Percentiles rank a stretch among this genome's conserved stretches.
phyloP scores from a whole-genome alignment of 2,329 filamentous ascomycete genomes.

The Leptographium procerum region DNA sequence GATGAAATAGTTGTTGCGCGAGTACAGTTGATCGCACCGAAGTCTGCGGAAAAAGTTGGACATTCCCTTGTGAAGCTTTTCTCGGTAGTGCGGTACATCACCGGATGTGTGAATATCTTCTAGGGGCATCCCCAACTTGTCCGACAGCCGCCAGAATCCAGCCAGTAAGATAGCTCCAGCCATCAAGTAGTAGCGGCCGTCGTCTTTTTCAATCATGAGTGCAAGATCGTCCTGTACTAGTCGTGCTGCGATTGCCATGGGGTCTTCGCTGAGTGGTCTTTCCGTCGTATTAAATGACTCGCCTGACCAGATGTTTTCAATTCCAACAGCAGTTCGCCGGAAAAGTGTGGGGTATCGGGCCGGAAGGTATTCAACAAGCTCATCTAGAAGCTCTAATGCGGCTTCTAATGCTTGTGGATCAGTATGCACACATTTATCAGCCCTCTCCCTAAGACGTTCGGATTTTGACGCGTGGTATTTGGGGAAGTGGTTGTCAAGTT shows the following conservation, averaged over 20 bases:
- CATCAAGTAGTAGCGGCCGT: slow-evolving; percentile 72
- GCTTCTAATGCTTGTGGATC: slow-evolving; percentile 59
- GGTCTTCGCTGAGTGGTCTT: slow-evolving; percentile 59
- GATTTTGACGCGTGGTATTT: slow-evolving; percentile 63
- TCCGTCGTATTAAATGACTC: slow-evolving; percentile 60
- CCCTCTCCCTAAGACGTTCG: slow-evolving; percentile 54
- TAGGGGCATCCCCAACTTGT: slow-evolving; percentile 72
- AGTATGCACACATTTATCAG: slow-evolving; percentile 55
- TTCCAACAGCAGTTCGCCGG: slow-evolving; percentile 47
- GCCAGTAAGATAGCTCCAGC: slow-evolving; percentile 65
- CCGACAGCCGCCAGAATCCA: slow-evolving; percentile 72
- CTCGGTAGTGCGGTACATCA: slow-evolving; percentile 59
- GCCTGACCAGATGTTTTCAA: slow-evolving; percentile 59
- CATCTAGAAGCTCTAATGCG: slow-evolving; percentile 65
- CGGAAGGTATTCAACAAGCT: slow-evolving; percentile 59
- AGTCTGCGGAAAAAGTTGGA: slow-evolving; percentile 68
- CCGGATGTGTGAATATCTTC: slow-evolving; percentile 71
- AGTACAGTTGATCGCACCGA: slow-evolving; percentile 50
- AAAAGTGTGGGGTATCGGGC: slow-evolving; percentile 66
- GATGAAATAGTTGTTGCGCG: slow-evolving; percentile 75
- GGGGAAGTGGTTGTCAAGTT: slow-evolving; percentile 70
- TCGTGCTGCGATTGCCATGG: slow-evolving; percentile 63
- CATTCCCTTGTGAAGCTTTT: slow-evolving; percentile 69
- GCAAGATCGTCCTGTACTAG: slow-evolving; percentile 74
- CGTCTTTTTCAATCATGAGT: slow-evolving; percentile 65